Percentiles rank a stretch among this genome's conserved stretches.
Conservation (phyloP, 2,329 filamentous ascomycete genomes). For the Dendrostoma leiphaemia region DNA sequence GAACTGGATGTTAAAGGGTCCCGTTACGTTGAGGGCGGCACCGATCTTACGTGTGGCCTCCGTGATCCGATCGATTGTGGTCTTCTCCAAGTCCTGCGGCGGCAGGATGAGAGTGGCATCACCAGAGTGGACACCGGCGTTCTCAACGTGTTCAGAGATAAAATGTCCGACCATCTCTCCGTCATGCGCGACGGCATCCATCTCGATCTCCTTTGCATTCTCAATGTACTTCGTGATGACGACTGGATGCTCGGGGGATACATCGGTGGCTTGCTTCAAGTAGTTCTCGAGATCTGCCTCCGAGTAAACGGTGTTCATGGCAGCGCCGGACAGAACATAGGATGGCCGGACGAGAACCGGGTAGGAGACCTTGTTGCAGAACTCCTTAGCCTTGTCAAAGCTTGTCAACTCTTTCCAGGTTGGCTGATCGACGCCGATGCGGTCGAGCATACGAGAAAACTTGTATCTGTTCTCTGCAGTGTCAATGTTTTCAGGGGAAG, state of each 20-base stretch:
- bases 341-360: conserved; percentile 94
- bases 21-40: conserved; percentile 89
- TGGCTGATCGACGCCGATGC: conserved; percentile 92
- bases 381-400: conserved; percentile 82
- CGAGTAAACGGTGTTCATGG: conserved; percentile 99
- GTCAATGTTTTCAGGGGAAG: conserved; percentile 98
- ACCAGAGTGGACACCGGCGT: conserved; percentile 96
- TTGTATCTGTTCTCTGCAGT: conserved; percentile 97
- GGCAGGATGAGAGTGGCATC: conserved; percentile 94
- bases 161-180: conserved; percentile 92
- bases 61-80: conserved; percentile 87
- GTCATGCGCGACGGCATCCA: conserved; percentile 94
- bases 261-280: conserved; percentile 85
- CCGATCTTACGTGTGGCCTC: conserved; percentile 96
- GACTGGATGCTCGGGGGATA: conserved; percentile 92
- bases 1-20: conserved; percentile 98
- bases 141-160: conserved; percentile 98
- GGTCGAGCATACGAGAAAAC: conserved; percentile 96
- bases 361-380: conserved; percentile 87
- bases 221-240: conserved; percentile 99
- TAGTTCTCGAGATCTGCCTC: conserved; percentile 88
- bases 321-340: conserved; percentile 93
- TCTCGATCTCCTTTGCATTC: conserved; percentile 98
- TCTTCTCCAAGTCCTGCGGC: conserved; percentile 85
- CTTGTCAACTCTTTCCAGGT: conserved; percentile 98